A percentile compares a stretch with the other conserved stretches of the same genome.
Evolutionary conservation across 116 monocot genomes (phyloP).

Genomic region (Dioscorea cayenensis): DNA sequence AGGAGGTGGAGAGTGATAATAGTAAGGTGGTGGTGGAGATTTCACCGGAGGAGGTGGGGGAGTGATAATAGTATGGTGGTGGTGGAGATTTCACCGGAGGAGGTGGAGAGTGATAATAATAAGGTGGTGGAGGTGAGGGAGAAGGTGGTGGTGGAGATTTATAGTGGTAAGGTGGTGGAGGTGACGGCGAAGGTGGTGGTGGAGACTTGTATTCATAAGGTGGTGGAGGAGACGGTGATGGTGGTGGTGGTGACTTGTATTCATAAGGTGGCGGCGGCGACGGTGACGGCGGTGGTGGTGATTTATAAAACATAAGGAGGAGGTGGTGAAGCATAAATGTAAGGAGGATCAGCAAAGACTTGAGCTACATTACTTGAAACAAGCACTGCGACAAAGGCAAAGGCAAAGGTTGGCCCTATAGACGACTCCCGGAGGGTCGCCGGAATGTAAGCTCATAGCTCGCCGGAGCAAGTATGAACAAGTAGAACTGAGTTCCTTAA

Average conservation of each 20-base stretch:
- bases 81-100: slow-evolving; percentile 3
- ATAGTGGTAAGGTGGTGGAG: slow-evolving; percentile 5
- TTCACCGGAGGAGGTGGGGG: too few relatives aligned
- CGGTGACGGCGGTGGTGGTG: slow-evolving; percentile 26
- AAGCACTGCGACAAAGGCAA: slow-evolving; percentile 12
- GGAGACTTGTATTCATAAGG: slow-evolving; percentile 10
- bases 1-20: too few relatives aligned
- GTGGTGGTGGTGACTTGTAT: slow-evolving; percentile 26
- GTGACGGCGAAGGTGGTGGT: slow-evolving; percentile 2
- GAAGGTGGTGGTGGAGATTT: slow-evolving; percentile 13
- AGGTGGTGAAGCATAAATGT: slow-evolving; percentile 6
- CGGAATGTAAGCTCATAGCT: slow-evolving; percentile 7
- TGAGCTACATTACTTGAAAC: slow-evolving; percentile 10
- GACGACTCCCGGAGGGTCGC: slow-evolving; percentile 19
- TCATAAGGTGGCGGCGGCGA: slow-evolving; percentile 18
- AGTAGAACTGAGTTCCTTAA: not conserved
- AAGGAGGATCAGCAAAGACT: slow-evolving; percentile 12
- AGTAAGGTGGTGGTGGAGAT: too few relatives aligned
- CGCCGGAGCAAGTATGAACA: not conserved
- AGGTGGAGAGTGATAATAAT: not conserved
- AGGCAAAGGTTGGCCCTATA: slow-evolving; percentile 10
- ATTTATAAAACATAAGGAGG: slow-evolving; percentile 16
- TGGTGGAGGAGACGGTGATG: slow-evolving; percentile 16
- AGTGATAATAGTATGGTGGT: slow-evolving; percentile 5
- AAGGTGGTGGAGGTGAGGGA: slow-evolving; percentile 9